Evolutionary conservation across 495 filamentous ascomycete species (phyloP), one percentile per base, ranked within the genome.

Genomic region (Podospora pseudocomata): DNA sequence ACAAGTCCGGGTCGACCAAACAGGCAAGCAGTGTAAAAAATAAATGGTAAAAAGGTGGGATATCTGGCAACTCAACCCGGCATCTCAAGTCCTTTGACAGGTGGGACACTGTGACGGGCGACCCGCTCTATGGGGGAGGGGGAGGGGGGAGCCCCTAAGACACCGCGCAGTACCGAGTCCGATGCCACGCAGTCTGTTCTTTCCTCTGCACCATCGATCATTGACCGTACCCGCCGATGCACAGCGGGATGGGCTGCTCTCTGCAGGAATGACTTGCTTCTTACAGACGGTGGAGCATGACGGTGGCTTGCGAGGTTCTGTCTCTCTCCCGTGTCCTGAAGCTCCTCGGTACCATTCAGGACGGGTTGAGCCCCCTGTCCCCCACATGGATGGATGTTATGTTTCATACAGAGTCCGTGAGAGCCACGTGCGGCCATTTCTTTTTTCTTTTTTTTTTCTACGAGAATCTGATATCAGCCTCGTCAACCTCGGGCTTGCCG

Each of bases 371-470:
- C 27, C 34, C 60, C 61, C 61, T 63, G 61, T 28, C 61, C 32
- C 32, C 61, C 61, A 63, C 61, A 63, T 63, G 28, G 61, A 63
- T 63, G 61, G 30, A 18, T n/a, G 11, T 15, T 32, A 63, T 63
- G 61, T 63, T 63, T 63, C 61, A 63, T 44, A 39, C 19, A 16
- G 18, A 63, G 61, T 63, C 61, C 61, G 61, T 63, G 32, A 63
- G 61, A 63, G 61, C 61, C 61, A 63, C 61, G 61, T 63, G 61
- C 61, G 61, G 32, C 61, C 34, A 49, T 49, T 49, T 13, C 39
- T 6, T 49, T 49, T 13, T 13, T 16, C 13, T 49, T 49, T 49
- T 49, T 16, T 49, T 49, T 49, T 6, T 49, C 13, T 49, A 49
- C 39, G 39, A 11, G 39, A 49, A 49, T 49, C 39, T 11, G 39